Evolutionary conservation across 345 rosid species (phyloP).

Genomic region (Orychophragmus violaceus): DNA sequence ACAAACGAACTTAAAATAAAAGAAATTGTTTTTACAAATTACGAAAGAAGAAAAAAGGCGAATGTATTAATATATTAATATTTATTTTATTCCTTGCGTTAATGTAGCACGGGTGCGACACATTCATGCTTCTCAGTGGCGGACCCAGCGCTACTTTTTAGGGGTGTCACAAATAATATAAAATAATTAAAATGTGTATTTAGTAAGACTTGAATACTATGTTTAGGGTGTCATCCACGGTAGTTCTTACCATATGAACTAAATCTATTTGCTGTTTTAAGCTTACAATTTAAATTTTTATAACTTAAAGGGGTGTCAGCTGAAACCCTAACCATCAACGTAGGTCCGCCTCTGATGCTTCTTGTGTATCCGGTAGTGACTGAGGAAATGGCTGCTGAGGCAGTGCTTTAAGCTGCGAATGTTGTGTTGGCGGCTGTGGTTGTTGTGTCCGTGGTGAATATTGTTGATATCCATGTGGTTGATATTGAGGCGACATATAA

Average conservation of each 20-base stretch:
- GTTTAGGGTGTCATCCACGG: no score
- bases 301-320: no score
- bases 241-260: no score
- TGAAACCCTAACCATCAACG: no score
- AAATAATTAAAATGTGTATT: no score
- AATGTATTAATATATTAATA: background rate
- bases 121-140: no score
- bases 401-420: background rate
- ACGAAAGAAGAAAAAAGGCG: background rate
- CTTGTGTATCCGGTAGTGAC: slow-evolving; percentile 9
- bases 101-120: background rate
- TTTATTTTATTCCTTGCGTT: background rate
- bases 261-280: no score
- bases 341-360: no score
- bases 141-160: no score
- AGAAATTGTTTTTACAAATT: background rate
- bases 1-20: background rate
- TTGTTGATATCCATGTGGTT: slow-evolving; percentile 4
- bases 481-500: background rate
- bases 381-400: slow-evolving; percentile 1
- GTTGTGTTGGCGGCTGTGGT: background rate
- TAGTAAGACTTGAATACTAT: no score
- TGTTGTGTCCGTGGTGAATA: background rate
- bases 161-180: no score
- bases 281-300: no score